Evolutionary conservation across 768 basidiomycete genomes (phyloP).

Genomic region (Lentinula boryana): DNA sequence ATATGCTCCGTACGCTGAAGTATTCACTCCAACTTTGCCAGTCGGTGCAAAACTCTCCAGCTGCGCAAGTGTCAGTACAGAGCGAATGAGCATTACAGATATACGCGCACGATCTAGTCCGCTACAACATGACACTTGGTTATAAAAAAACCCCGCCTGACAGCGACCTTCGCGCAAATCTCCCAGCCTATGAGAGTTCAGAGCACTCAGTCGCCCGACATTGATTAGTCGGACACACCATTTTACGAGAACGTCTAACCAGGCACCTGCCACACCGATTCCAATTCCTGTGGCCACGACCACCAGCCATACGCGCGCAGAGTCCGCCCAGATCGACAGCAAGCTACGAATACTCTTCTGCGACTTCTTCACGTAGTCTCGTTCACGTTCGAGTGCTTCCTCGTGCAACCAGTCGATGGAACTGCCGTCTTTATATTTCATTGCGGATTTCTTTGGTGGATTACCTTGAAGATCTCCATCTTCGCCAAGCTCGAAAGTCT

Average conservation of each 20-base stretch:
- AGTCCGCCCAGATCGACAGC: conserved; percentile 48
- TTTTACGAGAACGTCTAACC: conserved; percentile 68
- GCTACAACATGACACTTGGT: conserved; percentile 65
- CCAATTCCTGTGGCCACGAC: conserved; percentile 61
- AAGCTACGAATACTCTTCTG: conserved; percentile 54
- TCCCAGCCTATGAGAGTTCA: conserved; percentile 43
- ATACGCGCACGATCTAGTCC: conserved; percentile 50
- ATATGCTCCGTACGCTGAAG: conserved; percentile 45
- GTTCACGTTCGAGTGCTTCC: conserved; percentile 55
- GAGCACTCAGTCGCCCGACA: neutral
- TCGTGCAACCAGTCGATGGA: conserved; percentile 69
- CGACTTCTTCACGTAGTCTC: conserved; percentile 40
- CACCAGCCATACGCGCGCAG: conserved; percentile 61
- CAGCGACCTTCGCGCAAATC: conserved; percentile 68
- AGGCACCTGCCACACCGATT: conserved; percentile 63
- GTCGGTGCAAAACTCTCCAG: conserved; percentile 59
- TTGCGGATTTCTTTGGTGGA: neutral
- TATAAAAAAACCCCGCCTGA: conserved; percentile 64
- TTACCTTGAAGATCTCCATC: neutral
- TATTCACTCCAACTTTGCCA: conserved; percentile 69
- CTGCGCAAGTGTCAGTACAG: conserved; percentile 22
- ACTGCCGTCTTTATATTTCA: conserved; percentile 50
- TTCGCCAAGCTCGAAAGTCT: conserved; percentile 3
- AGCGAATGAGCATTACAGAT: neutral
- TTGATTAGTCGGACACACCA: conserved; percentile 37